Conservation (phyloP, 352 stramenopile genomes). For the Pythium aphanidermatum region DNA sequence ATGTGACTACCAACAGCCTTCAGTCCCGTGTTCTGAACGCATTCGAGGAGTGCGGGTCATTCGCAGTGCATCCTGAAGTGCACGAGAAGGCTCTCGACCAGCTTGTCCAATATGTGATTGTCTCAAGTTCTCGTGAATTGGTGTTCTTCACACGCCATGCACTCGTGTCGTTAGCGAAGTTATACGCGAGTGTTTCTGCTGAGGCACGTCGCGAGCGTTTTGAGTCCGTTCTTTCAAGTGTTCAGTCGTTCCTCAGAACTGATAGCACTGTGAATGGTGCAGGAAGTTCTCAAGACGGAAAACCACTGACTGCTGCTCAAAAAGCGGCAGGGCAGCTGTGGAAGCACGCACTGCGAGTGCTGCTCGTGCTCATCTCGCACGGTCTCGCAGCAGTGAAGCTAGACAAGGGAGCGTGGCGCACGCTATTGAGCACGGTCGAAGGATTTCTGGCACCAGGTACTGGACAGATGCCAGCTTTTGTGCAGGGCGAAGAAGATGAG, state of each 20-base stretch:
- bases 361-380: slow-evolving; percentile 68
- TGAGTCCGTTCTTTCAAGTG: slow-evolving; percentile 49
- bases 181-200: slow-evolving; percentile 59
- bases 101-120: slow-evolving; percentile 49
- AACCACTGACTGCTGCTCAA: slow-evolving; percentile 41
- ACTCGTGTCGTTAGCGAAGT: slow-evolving; percentile 64
- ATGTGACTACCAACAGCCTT: slow-evolving; percentile 76
- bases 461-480: slow-evolving; percentile 46
- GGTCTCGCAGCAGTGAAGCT: slow-evolving; percentile 50
- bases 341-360: slow-evolving; percentile 67
- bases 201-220: slow-evolving; percentile 54
- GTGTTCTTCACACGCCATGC: slow-evolving; percentile 80
- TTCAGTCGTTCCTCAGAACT: slow-evolving; percentile 57
- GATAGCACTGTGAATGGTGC: slow-evolving; percentile 10
- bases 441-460: slow-evolving; percentile 48
- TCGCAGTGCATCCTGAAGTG: slow-evolving; percentile 48
- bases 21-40: slow-evolving; percentile 78
- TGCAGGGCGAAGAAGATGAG: slow-evolving; percentile 70
- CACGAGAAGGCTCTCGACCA: slow-evolving; percentile 69
- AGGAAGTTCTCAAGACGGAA: slow-evolving; percentile 16
- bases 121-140: slow-evolving; percentile 35
- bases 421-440: slow-evolving; percentile 58
- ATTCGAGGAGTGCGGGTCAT: slow-evolving; percentile 78
- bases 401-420: slow-evolving; percentile 39
- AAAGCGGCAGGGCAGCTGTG: slow-evolving; percentile 68